phyloP scores from a whole-genome alignment of 768 basidiomycete genomes.

The Rhodotorula kratochvilovae region DNA sequence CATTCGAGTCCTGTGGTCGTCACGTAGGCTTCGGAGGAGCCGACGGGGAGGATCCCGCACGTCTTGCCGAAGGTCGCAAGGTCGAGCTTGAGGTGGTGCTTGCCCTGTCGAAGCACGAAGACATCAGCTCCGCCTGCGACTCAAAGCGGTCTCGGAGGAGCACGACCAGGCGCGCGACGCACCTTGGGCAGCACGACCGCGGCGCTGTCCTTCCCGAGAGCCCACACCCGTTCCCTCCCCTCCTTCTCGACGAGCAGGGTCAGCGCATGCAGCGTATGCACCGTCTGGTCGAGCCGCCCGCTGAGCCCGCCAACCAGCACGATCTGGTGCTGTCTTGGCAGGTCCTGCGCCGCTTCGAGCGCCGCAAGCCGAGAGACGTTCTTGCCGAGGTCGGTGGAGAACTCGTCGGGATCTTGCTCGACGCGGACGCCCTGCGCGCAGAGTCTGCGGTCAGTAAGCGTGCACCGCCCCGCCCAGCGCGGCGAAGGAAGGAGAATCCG shows the following conservation, averaged over 20 bases:
- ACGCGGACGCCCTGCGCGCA: conserved; percentile 62
- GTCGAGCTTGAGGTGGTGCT: conserved; percentile 72
- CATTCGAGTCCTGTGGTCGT: conserved; percentile 79
- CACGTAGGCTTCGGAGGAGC: conserved; percentile 68
- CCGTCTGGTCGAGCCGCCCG: conserved; percentile 88
- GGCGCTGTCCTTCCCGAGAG: conserved; percentile 81
- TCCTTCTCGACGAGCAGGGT: conserved; percentile 68
- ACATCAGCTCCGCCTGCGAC: background rate
- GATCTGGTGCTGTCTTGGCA: conserved; percentile 54
- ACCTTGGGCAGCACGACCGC: conserved; percentile 83
- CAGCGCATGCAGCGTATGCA: conserved; percentile 78
- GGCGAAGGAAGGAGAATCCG: background rate
- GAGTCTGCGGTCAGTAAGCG: no score
- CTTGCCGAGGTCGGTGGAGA: conserved; percentile 95
- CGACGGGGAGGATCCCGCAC: conserved; percentile 91
- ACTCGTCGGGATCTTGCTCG: conserved; percentile 64
- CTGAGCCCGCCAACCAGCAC: conserved; percentile 81
- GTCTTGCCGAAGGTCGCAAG: conserved; percentile 72
- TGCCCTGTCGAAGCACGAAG: conserved; percentile 57
- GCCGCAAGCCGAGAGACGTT: conserved; percentile 65
- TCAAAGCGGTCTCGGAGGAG: background rate
- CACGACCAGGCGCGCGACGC: background rate
- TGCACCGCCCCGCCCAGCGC: no score
- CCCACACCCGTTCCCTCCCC: conserved; percentile 59
- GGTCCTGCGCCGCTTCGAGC: conserved; percentile 51